phyloP scores from a whole-genome alignment of 2,329 filamentous ascomycete genomes.

The Colletotrichum siamense region DNA sequence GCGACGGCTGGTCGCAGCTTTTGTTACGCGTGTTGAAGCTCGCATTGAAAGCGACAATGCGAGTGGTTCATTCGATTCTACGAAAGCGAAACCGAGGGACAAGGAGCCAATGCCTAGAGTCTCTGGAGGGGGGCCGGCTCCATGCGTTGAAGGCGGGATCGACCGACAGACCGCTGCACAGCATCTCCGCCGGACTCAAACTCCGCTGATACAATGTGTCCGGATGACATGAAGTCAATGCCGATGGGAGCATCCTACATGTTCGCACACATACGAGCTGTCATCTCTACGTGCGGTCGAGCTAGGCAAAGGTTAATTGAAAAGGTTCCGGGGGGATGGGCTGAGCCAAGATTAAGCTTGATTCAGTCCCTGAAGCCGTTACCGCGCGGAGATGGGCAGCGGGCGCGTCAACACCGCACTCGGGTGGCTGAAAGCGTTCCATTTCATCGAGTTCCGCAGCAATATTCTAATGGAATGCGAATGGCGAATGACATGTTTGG shows the following conservation, averaged over 20 bases:
- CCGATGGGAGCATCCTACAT: background rate
- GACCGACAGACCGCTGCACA: background rate
- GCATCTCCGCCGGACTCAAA: background rate
- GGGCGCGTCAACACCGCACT: background rate
- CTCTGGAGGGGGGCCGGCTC: background rate
- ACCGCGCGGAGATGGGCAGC: background rate
- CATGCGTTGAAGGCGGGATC: background rate
- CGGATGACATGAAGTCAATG: background rate
- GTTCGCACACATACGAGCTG: background rate
- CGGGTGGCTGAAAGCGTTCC: background rate
- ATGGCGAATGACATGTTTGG: background rate
- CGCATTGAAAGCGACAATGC: background rate
- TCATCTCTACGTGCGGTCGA: background rate
- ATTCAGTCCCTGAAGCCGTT: background rate
- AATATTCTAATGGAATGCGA: background rate
- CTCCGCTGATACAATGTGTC: background rate
- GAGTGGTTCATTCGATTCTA: background rate
- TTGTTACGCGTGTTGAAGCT: background rate
- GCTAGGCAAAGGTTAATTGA: background rate
- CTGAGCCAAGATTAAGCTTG: background rate
- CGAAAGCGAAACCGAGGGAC: slow-evolving; percentile 7
- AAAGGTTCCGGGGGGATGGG: background rate
- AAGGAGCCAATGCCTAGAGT: background rate
- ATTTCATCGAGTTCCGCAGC: background rate
- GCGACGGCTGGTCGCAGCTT: background rate